Base-by-base conservation (phyloP, 345 rosid species). In the Ceriops tagal region DNA sequence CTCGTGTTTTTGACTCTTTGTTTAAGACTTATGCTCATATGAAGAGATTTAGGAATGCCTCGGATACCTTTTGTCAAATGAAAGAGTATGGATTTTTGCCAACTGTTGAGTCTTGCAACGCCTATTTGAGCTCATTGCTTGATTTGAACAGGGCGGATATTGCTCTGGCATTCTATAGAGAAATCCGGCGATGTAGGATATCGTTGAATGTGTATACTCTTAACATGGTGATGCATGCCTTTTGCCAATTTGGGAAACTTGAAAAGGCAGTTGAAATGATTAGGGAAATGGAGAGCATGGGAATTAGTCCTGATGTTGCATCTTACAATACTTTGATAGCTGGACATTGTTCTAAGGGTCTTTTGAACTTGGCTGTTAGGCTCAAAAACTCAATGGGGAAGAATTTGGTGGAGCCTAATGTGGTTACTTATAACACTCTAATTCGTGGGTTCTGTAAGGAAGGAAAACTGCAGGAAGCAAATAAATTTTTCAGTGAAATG, bases 261-360 rank as follows among this genome's bases (percentile, higher is more conserved):
- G 92, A 87, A 27, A 86, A 89, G 63, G 93, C 87, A 0, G 53
- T 83, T 61, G 86, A 84, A 49, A 43, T 93, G 79, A 74, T 89
- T 22, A 68, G 81, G 68, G 81, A 83, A 57, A 87, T 89, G 87
- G 84, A 80, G 59, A 65, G 62, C 28, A 47, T 77, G 79, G 92
- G 92, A 58, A 73, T 83, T 59, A 73, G 39, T 67, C 92, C 89
- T 8, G 78, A 85, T 5, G 70, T 70, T 52, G 74, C 81, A 2
- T 85, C 97, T 11, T 89, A 78, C 77, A 89, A 93, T 78, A 86
- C 92, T 3, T 64, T 93, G 88, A 91, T 93, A 68, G 70, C 88
- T 0, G 97, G 92, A 52, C 74, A 86, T 69, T 89, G 96, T 57
- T 74, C 65, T 20, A 86, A 85, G 57, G 88, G 92, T 75, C 88